Evolutionary conservation across 257 asterid genomes (phyloP).

Genomic region (Salvia splendens): DNA sequence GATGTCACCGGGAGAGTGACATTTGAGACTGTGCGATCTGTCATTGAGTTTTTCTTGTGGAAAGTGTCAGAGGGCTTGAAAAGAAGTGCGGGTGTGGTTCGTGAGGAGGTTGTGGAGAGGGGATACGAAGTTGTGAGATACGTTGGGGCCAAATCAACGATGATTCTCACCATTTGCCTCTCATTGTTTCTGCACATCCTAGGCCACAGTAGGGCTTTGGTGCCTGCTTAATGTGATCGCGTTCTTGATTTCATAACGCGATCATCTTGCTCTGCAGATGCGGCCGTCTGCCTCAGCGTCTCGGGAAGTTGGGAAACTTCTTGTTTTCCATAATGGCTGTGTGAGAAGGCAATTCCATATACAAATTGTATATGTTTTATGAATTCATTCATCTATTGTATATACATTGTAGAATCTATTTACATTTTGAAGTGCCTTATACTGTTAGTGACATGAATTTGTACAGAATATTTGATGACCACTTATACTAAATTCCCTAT

Average conservation of each 20-base stretch:
- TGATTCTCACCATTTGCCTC: conserved; percentile 72
- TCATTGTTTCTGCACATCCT: conserved; percentile 65
- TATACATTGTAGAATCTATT: conserved; percentile 14
- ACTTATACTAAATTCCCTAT: too few relatives aligned
- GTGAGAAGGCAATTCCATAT: background rate
- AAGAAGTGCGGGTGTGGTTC: conserved; percentile 60
- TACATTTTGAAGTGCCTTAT: conserved; percentile 18
- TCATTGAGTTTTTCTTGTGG: conserved; percentile 61
- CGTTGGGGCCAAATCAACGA: conserved; percentile 67
- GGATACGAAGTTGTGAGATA: conserved; percentile 75
- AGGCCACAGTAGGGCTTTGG: conserved; percentile 53
- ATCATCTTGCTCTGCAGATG: too few relatives aligned
- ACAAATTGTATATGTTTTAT: background rate
- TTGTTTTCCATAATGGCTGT: too few relatives aligned
- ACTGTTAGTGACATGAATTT: background rate
- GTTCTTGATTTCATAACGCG: conserved; percentile 12
- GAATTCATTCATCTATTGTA: conserved; percentile 3
- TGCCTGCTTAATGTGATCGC: conserved; percentile 54
- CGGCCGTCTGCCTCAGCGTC: too few relatives aligned
- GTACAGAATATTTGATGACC: too few relatives aligned
- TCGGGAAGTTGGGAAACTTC: too few relatives aligned
- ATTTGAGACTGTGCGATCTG: conserved; percentile 76
- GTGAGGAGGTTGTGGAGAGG: conserved; percentile 63
- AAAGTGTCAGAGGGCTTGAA: conserved; percentile 63
- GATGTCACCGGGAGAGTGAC: conserved; percentile 95